These are phyloP conservation scores for Trifolium pratense DNA, from an alignment of 306 rosid genomes.

Conservation along the genomic window DNA sequence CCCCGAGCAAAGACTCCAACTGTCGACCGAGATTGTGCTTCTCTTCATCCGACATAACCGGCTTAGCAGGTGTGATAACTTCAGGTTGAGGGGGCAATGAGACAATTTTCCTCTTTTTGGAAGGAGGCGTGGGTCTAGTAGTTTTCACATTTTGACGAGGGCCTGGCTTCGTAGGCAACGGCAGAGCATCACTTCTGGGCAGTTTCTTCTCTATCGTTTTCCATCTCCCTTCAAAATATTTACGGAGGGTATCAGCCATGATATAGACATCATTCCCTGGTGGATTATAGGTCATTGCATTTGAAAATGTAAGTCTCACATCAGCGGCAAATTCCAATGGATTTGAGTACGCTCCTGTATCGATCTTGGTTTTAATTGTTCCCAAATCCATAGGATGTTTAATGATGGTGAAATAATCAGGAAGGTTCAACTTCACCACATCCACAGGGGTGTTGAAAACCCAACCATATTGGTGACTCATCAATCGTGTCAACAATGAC, in stretches of 20 bases:
- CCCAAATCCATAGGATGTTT: slow-evolving; percentile 92
- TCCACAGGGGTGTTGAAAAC: slow-evolving; percentile 81
- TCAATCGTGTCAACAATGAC: slow-evolving; percentile 62
- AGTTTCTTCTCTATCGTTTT: slow-evolving; percentile 76
- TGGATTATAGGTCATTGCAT: slow-evolving; percentile 91
- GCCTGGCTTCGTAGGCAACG: slow-evolving; percentile 47
- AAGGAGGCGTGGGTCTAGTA: slow-evolving; percentile 53
- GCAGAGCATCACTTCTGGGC: slow-evolving; percentile 50
- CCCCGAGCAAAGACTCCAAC: slow-evolving; percentile 73
- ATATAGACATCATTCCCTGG: slow-evolving; percentile 66
- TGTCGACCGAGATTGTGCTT: slow-evolving; percentile 64
- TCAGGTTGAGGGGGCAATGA: slow-evolving; percentile 55
- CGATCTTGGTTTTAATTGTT: slow-evolving; percentile 63
- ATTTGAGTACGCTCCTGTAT: slow-evolving; percentile 55
- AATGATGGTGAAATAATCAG: slow-evolving; percentile 72
- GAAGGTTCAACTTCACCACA: slow-evolving; percentile 72
- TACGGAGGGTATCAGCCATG: slow-evolving; percentile 74
- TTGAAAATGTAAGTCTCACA: slow-evolving; percentile 71
- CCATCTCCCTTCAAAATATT: slow-evolving; percentile 80
- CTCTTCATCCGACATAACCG: slow-evolving; percentile 68
- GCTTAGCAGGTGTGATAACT: slow-evolving; percentile 57
- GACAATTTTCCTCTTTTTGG: slow-evolving; percentile 67
- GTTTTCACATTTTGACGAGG: slow-evolving; percentile 46
- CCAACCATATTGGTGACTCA: slow-evolving; percentile 68
- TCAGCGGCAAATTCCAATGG: slow-evolving; percentile 68